phyloP scores from a whole-genome alignment of 805 yeast species.

The Blastobotrys muscicola region DNA sequence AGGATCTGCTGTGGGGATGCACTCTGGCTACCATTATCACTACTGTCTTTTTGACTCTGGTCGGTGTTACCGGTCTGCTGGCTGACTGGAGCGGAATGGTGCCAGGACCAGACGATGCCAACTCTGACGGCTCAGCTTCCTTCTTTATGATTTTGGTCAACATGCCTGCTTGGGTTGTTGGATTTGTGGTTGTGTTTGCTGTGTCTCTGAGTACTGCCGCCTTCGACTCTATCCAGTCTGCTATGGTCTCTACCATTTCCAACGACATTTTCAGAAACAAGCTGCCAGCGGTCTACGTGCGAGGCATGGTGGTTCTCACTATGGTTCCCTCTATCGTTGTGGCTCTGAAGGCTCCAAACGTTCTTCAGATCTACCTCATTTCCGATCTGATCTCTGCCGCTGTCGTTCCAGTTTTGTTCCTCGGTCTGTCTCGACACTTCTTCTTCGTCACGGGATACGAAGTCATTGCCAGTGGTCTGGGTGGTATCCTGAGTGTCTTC shows the following conservation, averaged over 20 bases:
- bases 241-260: constrained; percentile 78
- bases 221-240: constrained; percentile 81
- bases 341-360: constrained; percentile 74
- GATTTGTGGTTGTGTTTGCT: constrained; percentile 67
- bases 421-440: constrained; percentile 61
- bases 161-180: constrained; percentile 82
- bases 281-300: constrained; percentile 53
- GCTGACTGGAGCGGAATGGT: constrained; percentile 84
- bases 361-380: constrained; percentile 78
- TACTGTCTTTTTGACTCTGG: constrained; percentile 53
- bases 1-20: constrained; percentile 67
- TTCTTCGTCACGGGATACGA: constrained; percentile 73
- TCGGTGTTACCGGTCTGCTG: constrained; percentile 75
- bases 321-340: constrained; percentile 86
- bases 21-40: constrained; percentile 62
- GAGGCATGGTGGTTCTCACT: constrained; percentile 60
- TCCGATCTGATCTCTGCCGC: constrained; percentile 86
- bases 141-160: constrained; percentile 60
- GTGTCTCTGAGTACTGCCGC: constrained; percentile 77
- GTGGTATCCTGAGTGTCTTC: constrained; percentile 72
- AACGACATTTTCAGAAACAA: constrained; percentile 85
- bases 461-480: constrained; percentile 72
- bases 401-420: constrained; percentile 71
- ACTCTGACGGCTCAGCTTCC: constrained; percentile 51
- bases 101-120: constrained; percentile 28